These are phyloP conservation scores for Carpinus fangiana DNA, from an alignment of 306 rosid species.

Conservation along the genomic window DNA sequence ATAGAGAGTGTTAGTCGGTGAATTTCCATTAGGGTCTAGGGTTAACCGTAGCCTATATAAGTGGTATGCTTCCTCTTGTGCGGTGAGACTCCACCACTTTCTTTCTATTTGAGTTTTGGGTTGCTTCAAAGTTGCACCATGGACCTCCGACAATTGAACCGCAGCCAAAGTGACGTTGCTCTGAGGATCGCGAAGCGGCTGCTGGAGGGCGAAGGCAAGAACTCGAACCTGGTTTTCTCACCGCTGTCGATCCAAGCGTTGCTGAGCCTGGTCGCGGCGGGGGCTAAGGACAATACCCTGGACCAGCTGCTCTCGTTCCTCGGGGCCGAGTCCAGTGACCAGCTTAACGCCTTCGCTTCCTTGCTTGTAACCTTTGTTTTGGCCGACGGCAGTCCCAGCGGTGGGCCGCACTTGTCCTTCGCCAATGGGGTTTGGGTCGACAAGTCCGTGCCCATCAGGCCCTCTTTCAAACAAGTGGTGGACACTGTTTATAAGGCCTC, in stretches of 20 bases:
- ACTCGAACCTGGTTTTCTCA: constrained; percentile 67
- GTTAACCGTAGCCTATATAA: no score
- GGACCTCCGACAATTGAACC: no score
- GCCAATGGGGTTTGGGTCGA: constrained; percentile 70
- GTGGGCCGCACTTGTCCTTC: constrained; percentile 70
- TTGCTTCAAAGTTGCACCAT: no score
- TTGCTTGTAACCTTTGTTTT: constrained; percentile 51
- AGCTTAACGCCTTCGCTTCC: constrained; percentile 59
- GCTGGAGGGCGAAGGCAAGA: constrained; percentile 29
- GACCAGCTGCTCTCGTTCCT: constrained; percentile 76
- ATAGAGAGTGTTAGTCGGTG: no score
- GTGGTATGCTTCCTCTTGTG: no score
- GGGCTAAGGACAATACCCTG: constrained; percentile 65
- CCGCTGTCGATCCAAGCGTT: constrained; percentile 68
- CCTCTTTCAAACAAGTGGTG: constrained; percentile 68
- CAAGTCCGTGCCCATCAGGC: constrained; percentile 48
- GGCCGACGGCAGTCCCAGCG: constrained; percentile 52
- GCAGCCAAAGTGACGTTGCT: constrained; percentile 50
- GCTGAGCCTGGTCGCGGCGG: constrained; percentile 68
- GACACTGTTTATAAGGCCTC: constrained; percentile 51
- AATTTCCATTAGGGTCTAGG: no score
- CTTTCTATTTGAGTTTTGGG: no score
- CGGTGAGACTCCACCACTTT: no score
- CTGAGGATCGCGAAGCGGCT: constrained; percentile 49
- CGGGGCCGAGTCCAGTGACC: constrained; percentile 49